Conservation (phyloP, 371 early-diverging fungal genomes). For the Saksenaea oblongispora region DNA sequence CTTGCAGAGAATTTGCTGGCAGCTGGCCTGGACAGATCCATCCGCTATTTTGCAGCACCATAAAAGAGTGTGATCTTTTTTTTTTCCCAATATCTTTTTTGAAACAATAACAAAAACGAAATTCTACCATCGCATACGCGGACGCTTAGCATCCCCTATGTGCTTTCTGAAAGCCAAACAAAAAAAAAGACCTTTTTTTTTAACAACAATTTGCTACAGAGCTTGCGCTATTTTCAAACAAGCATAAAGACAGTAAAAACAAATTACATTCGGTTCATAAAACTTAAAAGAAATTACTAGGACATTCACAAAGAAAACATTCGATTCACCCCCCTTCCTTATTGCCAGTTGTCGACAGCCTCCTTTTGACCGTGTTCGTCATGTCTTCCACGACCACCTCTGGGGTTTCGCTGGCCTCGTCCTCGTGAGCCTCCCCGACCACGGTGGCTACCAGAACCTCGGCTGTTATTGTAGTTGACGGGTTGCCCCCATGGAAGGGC, state of each 20-base stretch:
- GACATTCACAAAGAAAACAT: not conserved
- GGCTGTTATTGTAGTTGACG: not conserved
- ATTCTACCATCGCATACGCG: not conserved
- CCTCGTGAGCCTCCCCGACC: not conserved
- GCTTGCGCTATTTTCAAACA: not conserved
- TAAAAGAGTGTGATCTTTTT: slow-evolving; percentile 1
- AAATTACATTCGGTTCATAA: not conserved
- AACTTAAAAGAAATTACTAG: not conserved
- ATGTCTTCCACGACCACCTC: slow-evolving; percentile 1
- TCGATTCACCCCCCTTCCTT: not conserved
- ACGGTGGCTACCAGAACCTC: not conserved
- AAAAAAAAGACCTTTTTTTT: too few relatives aligned
- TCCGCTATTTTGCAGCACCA: slow-evolving; percentile 52
- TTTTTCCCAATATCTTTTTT: not conserved
- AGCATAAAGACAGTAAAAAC: not conserved
- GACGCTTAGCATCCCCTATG: too few relatives aligned
- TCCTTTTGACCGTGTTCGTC: not conserved
- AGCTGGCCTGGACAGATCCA: slow-evolving; percentile 58
- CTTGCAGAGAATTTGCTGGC: slow-evolving; percentile 52
- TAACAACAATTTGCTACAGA: too few relatives aligned
- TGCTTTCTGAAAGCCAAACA: too few relatives aligned
- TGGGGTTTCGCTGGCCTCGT: not conserved
- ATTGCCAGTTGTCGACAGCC: not conserved
- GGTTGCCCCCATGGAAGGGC: not conserved
- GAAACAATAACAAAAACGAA: not conserved